Conservation (phyloP, 495 filamentous ascomycete genomes). For the Talaromyces wortmannii region DNA sequence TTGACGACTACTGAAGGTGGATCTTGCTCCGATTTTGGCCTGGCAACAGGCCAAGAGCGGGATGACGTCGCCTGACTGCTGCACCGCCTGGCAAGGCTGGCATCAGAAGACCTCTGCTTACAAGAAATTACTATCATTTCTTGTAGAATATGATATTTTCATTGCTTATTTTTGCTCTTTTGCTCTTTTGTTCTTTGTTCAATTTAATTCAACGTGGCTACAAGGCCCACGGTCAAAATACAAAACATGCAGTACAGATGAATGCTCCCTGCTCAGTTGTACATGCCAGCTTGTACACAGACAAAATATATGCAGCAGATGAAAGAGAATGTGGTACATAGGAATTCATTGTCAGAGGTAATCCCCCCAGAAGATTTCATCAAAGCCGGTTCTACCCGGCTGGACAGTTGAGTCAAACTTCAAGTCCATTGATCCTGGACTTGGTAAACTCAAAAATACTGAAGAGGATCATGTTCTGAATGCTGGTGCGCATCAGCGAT, state of each 20-base stretch:
- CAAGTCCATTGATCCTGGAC: constrained; percentile 29
- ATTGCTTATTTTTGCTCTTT: too few species aligned
- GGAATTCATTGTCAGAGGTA: neutral
- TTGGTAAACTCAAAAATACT: constrained; percentile 41
- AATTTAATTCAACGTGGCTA: neutral
- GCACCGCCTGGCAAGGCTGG: too few species aligned
- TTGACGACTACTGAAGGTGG: neutral
- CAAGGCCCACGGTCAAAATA: neutral
- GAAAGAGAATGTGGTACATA: neutral
- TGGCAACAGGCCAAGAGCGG: constrained; percentile 2
- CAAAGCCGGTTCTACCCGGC: neutral
- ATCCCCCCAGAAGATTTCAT: constrained; percentile 1
- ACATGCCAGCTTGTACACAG: neutral
- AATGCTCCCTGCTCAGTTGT: neutral
- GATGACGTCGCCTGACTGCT: constrained; percentile 2
- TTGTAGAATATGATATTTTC: too few species aligned
- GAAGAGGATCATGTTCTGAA: constrained; percentile 44
- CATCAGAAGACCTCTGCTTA: too few species aligned
- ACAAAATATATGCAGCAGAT: neutral
- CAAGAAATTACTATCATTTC: too few species aligned
- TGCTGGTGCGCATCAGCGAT: constrained; percentile 36
- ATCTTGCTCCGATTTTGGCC: neutral
- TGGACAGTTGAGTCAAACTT: constrained; percentile 1
- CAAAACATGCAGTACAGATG: constrained; percentile 3
- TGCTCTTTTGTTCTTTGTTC: neutral